phyloP scores from a whole-genome alignment of 2,329 filamentous ascomycete genomes.

The Scopulariopsis brevicaulis region DNA sequence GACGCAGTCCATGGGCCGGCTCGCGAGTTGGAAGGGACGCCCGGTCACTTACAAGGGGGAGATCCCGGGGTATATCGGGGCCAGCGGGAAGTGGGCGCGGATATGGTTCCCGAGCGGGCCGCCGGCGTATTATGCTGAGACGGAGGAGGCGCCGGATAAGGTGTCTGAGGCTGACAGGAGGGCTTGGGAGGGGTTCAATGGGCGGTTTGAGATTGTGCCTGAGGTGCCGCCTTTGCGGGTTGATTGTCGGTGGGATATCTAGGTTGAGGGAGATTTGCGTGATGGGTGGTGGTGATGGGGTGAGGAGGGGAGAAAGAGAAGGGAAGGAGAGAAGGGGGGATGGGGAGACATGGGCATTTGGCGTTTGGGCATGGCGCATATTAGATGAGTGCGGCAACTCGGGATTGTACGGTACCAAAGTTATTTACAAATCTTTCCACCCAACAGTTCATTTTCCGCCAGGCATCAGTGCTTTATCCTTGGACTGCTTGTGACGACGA shows the following conservation, averaged over 20 bases:
- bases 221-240: conserved; percentile 67
- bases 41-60: conserved; percentile 44
- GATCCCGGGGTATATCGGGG: conserved; percentile 33
- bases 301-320: background rate
- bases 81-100: conserved; percentile 41
- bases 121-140: conserved; percentile 50
- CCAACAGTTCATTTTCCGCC: too few relatives aligned
- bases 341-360: too few relatives aligned
- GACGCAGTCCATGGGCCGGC: conserved; percentile 25
- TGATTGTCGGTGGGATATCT: conserved; percentile 54
- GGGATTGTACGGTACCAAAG: too few relatives aligned
- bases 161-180: conserved; percentile 51
- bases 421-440: too few relatives aligned
- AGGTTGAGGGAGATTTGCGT: background rate
- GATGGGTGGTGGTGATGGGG: background rate
- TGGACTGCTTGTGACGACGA: too few relatives aligned
- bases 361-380: too few relatives aligned
- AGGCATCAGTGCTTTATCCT: too few relatives aligned
- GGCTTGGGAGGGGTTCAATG: conserved; percentile 55
- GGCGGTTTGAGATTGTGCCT: conserved; percentile 64
- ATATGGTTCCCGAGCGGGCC: conserved; percentile 67
- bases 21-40: conserved; percentile 52
- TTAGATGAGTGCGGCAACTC: too few relatives aligned
- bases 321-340: background rate
- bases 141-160: conserved; percentile 41